Base-by-base conservation (phyloP, 495 filamentous ascomycete genomes). In the Neurospora intermedia region DNA sequence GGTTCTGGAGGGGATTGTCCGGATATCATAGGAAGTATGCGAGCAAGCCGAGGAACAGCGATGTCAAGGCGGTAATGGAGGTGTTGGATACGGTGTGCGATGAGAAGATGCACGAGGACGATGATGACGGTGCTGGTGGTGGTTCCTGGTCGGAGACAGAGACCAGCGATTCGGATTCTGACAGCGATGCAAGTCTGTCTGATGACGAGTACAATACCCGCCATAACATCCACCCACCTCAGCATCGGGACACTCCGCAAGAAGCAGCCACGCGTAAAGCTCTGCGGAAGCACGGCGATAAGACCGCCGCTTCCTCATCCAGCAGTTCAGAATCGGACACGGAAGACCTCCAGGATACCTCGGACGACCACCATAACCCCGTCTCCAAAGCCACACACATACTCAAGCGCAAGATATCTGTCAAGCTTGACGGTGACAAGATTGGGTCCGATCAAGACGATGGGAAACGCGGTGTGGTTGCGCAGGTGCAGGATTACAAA, bases 81-180 rank as follows among this genome's bases (percentile, higher is more conserved):
- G 88, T 90, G 11, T 80, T 91, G 54, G 86, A 89, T 54, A 86
- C 85, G 4, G 85, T 87, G n/a, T 82, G 84, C 41, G 89, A 91
- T 48, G 83, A 84, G 80, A 86, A 81, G 41, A 82, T 84, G 46
- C 76, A 76, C 0, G 81, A 80, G 43, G 82, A 83, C 9, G 79
- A 81, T 31, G 76, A 80, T 11, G 82, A 80, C 31, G 78, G 54
- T 35, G 6, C 23, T 23, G n/a, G 48, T 0, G n/a, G 48, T 0
- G 23, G 46, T 11, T 23, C 54, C 8, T 20, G 18, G 13, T 62
- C 54, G 1, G 15, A 35, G 4, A 31, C 54, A 8, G 54, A 62
- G 4, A 35, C 13, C 54, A 62, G 27, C 15, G 73, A 77, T 11
- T 59, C 74, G 9, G 73, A 69, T 40, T 77, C 72, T 73, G 39